phyloP scores from a whole-genome alignment of 2,329 filamentous ascomycete species.

The Colletotrichum salicis region DNA sequence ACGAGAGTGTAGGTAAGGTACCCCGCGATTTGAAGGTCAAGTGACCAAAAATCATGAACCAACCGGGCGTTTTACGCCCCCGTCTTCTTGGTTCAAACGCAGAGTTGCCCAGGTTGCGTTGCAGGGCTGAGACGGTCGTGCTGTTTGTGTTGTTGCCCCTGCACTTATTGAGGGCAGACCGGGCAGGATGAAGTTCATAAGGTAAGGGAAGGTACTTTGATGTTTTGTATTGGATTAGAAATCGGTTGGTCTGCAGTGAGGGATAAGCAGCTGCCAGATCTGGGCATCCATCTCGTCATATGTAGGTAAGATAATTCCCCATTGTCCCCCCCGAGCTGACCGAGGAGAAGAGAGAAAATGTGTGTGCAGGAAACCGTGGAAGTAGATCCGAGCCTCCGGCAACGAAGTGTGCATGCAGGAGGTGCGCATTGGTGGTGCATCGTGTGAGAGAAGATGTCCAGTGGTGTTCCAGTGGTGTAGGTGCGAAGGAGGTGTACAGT shows the following conservation, averaged over 20 bases:
- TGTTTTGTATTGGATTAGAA: background rate
- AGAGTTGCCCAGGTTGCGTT: background rate
- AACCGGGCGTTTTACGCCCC: background rate
- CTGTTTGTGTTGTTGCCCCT: background rate
- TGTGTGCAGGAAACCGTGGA: constrained; percentile 13
- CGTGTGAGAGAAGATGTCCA: background rate
- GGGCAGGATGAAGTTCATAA: no score
- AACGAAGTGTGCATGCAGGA: constrained; percentile 14
- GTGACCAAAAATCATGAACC: constrained; percentile 15
- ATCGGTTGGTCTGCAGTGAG: background rate
- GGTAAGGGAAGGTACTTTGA: background rate
- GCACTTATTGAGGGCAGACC: background rate
- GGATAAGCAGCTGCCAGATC: background rate
- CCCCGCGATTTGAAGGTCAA: constrained; percentile 26
- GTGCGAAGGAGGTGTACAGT: background rate
- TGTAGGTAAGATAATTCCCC: constrained; percentile 1
- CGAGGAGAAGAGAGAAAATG: background rate
- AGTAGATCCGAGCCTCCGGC: constrained; percentile 31
- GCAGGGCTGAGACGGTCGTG: background rate
- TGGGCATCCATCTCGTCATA: constrained; percentile 12
- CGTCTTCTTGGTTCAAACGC: background rate
- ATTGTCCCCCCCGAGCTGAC: background rate
- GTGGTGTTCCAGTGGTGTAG: no score
- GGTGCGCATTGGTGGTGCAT: background rate
- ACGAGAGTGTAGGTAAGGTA: background rate